Conservation (phyloP, 73 alveolate genomes). For the Loxodes magnus region DNA sequence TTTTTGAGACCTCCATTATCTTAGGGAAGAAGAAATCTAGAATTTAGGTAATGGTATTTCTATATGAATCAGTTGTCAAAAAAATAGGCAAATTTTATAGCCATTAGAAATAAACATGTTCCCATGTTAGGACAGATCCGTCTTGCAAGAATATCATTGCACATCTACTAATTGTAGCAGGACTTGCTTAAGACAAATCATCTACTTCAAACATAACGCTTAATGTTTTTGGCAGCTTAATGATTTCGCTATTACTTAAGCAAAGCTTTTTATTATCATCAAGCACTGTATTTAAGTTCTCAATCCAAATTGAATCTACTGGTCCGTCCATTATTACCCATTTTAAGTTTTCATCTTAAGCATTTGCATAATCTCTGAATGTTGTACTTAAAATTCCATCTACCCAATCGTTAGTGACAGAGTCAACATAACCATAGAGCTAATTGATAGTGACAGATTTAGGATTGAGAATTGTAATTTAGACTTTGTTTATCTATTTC, state of each 20-base stretch:
- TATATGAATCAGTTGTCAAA: conserved; percentile 14
- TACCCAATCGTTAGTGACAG: conserved; percentile 84
- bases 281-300: conserved; percentile 94
- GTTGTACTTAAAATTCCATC: conserved; percentile 85
- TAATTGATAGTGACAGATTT: conserved; percentile 78
- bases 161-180: conserved; percentile 97
- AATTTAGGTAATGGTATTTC: conserved; percentile 13
- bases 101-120: conserved; percentile 78
- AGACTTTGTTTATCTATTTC: conserved; percentile 77
- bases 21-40: conserved; percentile 25
- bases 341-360: conserved; percentile 70
- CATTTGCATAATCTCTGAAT: conserved; percentile 74
- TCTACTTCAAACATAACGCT: conserved; percentile 95
- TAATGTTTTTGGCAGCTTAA: conserved; percentile 84
- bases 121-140: conserved; percentile 78
- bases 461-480: conserved; percentile 76
- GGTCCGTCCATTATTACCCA: conserved; percentile 97
- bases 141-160: conserved; percentile 97
- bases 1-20: conserved; percentile 15
- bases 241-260: conserved; percentile 92
- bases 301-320: conserved; percentile 97
- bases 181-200: conserved; percentile 94
- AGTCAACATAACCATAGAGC: conserved; percentile 74
- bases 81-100: conserved; percentile 46
- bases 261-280: conserved; percentile 97